Percentiles rank a stretch among this genome's conserved stretches.
These are phyloP conservation scores for Asterochloris sp. DNA, from an alignment of 139 green algal genomes.

Conservation along the genomic window DNA sequence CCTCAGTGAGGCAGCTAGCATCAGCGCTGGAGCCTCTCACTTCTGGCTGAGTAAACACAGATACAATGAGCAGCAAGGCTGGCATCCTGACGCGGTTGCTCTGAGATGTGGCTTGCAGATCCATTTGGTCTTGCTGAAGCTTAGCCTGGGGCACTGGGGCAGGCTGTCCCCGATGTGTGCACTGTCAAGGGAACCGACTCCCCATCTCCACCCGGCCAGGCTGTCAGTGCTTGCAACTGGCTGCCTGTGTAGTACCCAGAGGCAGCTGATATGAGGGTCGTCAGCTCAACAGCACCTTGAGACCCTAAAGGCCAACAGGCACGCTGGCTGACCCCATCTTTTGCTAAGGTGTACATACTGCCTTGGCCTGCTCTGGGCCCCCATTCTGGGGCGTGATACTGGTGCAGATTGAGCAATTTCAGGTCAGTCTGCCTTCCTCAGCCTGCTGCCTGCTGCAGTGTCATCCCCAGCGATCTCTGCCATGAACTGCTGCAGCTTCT, in stretches of 20 bases:
- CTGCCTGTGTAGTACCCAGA: neutral
- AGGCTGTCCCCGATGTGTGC: neutral
- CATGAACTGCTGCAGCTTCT: constrained; percentile 8
- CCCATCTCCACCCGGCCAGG: neutral
- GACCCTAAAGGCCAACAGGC: neutral
- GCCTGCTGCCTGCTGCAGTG: neutral
- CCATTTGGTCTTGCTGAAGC: neutral
- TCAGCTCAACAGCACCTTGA: neutral
- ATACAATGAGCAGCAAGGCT: too few species aligned
- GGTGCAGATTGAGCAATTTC: neutral
- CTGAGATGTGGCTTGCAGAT: neutral
- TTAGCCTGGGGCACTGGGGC: neutral
- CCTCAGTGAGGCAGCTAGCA: too few species aligned
- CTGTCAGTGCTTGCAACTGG: neutral
- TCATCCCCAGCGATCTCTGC: neutral
- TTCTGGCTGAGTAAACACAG: too few species aligned
- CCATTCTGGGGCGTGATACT: neutral
- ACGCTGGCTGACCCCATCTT: neutral
- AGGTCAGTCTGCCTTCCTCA: neutral
- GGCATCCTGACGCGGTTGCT: neutral
- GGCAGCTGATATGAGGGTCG: neutral
- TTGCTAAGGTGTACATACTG: neutral
- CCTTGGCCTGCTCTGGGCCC: neutral
- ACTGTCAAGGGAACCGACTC: neutral
- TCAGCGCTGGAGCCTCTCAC: too few species aligned